Base-by-base conservation (phyloP, 768 basidiomycete species). In the Suillus subaureus region DNA sequence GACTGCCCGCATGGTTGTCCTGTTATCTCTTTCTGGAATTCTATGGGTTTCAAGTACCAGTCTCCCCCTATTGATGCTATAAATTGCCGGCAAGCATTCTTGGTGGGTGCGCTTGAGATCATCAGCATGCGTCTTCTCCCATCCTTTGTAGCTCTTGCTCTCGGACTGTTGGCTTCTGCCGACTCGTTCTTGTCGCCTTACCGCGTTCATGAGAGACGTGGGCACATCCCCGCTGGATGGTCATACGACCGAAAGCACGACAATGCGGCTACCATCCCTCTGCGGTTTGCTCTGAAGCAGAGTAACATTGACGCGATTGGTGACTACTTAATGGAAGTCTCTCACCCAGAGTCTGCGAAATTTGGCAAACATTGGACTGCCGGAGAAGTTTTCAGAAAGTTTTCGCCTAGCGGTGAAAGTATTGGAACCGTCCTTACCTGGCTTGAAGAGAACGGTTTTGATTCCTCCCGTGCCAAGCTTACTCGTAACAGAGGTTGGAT, bases 281-380 rank as follows among this genome's bases (percentile, higher is more conserved):
- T 86, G 69, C 81, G 82, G 35, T 79, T 86, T 61, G 84, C 81
- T 28, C 79, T 87, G 28, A 70, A 77, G 9, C 85, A 87, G 68
- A 72, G 72, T 49, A 83, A 86, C 64, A 72, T 85, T 56, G 73
- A 83, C 47, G 77, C 74, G 6, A 71, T 87, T 57, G 83, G 84
- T 68, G 78, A 78, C 9, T 74, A 81, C 55, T 79, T 87, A 21
- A 71, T 80, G 68, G 79, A 80, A 40, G 81, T 87, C 23, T 82
- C 85, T 3, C 80, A 86, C 63, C 85, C 85, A 4, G 80, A 81
- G 28, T 86, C 85, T 1, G 77, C 77, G 7, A 77, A 76, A 68
- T 87, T 85, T 67, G 84, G 85, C 16, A 74, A 82, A 63, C 85
- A 87, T 69, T 85, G 82, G 79, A 73, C 78, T 6, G 72, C 85